Evolutionary conservation across 2,329 filamentous ascomycete genomes (phyloP).

Genomic region (Colletotrichum siamense): DNA sequence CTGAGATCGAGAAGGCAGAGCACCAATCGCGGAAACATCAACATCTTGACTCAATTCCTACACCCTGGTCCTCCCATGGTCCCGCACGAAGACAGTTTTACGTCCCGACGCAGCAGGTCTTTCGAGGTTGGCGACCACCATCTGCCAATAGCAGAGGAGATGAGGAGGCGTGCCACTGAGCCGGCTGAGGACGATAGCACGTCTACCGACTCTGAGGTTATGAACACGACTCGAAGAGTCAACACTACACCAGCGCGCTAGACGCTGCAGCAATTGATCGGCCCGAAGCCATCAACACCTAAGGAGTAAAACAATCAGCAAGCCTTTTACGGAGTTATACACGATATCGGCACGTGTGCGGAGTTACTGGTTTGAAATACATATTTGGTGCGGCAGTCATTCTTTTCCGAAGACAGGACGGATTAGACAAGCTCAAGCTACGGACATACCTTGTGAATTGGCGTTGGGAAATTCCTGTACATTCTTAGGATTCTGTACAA

Average conservation of each 20-base stretch:
- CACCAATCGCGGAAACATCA: conserved; percentile 36
- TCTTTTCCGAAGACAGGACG: not conserved
- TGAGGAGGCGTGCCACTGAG: conserved; percentile 19
- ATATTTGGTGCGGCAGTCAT: not conserved
- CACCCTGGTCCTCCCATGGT: conserved; percentile 49
- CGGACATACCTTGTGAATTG: not conserved
- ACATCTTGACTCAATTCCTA: conserved; percentile 50
- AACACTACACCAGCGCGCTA: conserved; percentile 18
- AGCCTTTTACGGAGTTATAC: not conserved
- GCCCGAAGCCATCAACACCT: not conserved
- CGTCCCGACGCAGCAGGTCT: conserved; percentile 5
- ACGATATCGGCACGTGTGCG: not conserved
- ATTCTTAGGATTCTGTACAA: conserved; percentile 12
- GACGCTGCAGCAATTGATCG: not conserved
- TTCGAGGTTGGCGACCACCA: not conserved
- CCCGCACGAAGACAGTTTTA: conserved; percentile 32
- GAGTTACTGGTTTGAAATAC: not conserved
- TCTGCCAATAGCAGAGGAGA: not conserved
- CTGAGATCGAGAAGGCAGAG: conserved; percentile 29
- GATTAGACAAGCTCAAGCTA: conserved; percentile 7
- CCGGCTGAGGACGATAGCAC: conserved; percentile 16
- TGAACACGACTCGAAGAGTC: conserved; percentile 6
- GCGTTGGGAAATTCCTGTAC: conserved; percentile 4
- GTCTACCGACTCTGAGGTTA: not conserved
- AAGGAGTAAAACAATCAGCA: not conserved